Evolutionary conservation across 176 grass and related monocot species (phyloP).

Genomic region (Microstegium vimineum): DNA sequence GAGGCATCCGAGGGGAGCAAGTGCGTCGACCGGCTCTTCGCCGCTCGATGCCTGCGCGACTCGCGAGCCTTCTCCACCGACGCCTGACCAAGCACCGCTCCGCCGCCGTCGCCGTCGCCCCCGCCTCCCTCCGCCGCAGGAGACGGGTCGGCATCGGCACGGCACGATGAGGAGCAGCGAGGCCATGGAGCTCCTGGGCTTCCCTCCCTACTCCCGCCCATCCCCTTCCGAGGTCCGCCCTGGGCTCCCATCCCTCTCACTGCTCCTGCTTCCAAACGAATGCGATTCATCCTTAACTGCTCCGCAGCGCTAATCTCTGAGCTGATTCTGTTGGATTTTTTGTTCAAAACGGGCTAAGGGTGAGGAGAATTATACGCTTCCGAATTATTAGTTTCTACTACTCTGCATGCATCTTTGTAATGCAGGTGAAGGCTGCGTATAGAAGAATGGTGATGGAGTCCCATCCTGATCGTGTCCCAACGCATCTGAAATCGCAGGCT

Average conservation of each 20-base stretch:
- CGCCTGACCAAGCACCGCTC: background rate
- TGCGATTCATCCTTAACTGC: background rate
- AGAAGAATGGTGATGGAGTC: conserved; percentile 71
- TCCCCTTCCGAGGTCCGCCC: conserved; percentile 48
- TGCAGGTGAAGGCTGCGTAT: conserved; percentile 82
- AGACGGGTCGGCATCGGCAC: background rate
- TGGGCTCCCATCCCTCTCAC: background rate
- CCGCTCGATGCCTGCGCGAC: conserved; percentile 11
- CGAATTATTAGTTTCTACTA: background rate
- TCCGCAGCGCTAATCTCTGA: background rate
- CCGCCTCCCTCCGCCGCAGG: background rate
- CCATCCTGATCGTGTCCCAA: conserved; percentile 64
- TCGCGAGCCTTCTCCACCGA: conserved; percentile 13
- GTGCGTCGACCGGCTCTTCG: conserved; percentile 11
- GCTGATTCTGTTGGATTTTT: background rate
- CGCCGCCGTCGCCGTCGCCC: conserved; percentile 7
- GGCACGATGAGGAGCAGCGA: conserved; percentile 57
- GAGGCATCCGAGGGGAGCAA: background rate
- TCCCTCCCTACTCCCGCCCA: conserved; percentile 52
- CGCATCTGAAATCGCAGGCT: conserved; percentile 61
- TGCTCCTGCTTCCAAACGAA: background rate
- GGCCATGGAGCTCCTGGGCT: conserved; percentile 64
- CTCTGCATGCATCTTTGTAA: background rate
- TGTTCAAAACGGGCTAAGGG: background rate
- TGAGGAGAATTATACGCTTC: background rate